Base-by-base conservation (phyloP, 1,284 basidiomycete species). In the Moniliella sp. region DNA sequence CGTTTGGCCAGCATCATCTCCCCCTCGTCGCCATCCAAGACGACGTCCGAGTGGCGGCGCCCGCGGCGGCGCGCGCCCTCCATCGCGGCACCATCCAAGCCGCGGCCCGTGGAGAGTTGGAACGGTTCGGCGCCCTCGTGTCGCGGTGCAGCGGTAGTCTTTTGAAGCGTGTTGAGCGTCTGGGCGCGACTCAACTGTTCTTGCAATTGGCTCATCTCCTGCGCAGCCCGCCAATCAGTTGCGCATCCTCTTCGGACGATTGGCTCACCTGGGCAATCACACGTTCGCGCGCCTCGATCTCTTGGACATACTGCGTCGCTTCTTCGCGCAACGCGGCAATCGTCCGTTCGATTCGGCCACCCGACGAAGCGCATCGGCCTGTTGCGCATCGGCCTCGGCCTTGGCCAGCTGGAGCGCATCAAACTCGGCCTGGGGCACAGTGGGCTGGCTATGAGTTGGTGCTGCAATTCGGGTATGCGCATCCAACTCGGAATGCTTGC, bases 121-220 rank as follows among this genome's bases (percentile, higher is more conserved):
- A n/a, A n/a, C 12, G 48, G 48, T 5, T 41, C 46, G 8, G 48
- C 48, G 27, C 47, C 51, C 40, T 51, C 50, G 39, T 51, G 48
- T n/a, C 51, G 49, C 31, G 51, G 42, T 30, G 46, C 48, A n/a
- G n/a, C n/a, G n/a, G n/a, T n/a, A 36, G 54, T 57, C 43, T 56
- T 54, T 36, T 50, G 43, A 34, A 54, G 34, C 11, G 49, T 47
- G 41, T 50, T 51, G 34, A 56, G 41, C 4, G 88, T 82, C 53
- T 83, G 83, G 13, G 84, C 76, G 17, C 91, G 74, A 53, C 86
- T 84, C 43, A 97, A 74, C 61, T 97, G 88, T 59, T 97, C 91
- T 39, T 83, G 79, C 31, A 97, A 67, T 43, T 66, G 75, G 61
- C 76, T 75, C 41, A 97, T 75, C 66, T 99, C 91, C 46, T 78